phyloP scores from a whole-genome alignment of 139 green algal genomes.

The Edaphochlamys debaryana region DNA sequence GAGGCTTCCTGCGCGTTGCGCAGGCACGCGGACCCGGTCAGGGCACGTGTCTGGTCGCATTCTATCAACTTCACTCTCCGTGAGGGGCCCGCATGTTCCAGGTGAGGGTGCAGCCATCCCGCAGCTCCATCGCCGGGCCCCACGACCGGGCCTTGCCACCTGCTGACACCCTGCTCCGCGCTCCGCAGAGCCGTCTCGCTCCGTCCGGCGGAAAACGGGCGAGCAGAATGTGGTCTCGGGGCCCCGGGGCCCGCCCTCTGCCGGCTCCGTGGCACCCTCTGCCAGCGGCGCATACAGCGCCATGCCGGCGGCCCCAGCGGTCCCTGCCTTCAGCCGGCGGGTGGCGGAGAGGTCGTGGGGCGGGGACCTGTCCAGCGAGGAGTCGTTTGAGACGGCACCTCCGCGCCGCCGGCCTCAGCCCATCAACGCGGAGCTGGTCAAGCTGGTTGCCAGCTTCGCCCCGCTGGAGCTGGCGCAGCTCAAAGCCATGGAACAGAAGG shows the following conservation, averaged over 20 bases:
- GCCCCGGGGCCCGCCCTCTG: no score
- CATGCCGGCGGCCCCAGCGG: no score
- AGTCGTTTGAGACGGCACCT: constrained; percentile 19
- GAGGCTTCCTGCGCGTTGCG: background rate
- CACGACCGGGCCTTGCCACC: no score
- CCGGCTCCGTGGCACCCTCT: background rate
- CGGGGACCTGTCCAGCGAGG: background rate
- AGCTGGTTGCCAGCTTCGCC: constrained; percentile 15
- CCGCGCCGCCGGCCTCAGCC: background rate
- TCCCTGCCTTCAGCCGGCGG: no score
- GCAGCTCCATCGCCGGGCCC: background rate
- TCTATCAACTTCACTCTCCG: background rate
- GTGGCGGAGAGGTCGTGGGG: no score
- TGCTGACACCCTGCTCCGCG: background rate
- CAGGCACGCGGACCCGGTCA: background rate
- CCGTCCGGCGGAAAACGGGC: no score
- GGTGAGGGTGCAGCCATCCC: background rate
- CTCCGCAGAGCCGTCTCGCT: no score
- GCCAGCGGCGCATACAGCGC: background rate
- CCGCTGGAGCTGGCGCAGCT: constrained; percentile 32
- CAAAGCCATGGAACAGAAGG: constrained; percentile 15
- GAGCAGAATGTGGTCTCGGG: background rate
- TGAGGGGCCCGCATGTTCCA: background rate
- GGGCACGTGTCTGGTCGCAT: background rate
- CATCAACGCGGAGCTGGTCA: constrained; percentile 26